Percentiles rank a stretch among this genome's conserved stretches.
These are phyloP conservation scores for Phytophthora palmivora DNA, from an alignment of 352 stramenopile species.

Conservation along the genomic window DNA sequence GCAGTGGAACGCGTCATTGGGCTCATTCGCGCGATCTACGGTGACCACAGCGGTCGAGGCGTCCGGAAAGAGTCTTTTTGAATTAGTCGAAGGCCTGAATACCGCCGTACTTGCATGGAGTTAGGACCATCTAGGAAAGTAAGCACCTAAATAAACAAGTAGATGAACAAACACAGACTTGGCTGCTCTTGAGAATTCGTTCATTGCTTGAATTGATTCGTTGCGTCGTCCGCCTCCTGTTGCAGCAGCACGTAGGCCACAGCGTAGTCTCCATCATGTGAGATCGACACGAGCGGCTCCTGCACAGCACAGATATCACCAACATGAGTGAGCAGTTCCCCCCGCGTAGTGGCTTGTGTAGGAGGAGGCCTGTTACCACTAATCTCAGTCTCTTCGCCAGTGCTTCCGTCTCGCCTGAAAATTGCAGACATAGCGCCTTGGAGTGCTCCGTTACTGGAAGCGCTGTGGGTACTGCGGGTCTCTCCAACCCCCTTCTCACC, in stretches of 20 bases:
- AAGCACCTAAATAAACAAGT: conserved; percentile 15
- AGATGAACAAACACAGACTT: conserved; percentile 2
- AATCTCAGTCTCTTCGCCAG: conserved; percentile 64
- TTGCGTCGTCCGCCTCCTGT: conserved; percentile 34
- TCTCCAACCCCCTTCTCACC: conserved; percentile 11
- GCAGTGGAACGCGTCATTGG: conserved; percentile 67
- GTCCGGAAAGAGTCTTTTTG: conserved; percentile 62
- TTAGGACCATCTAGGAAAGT: conserved; percentile 11
- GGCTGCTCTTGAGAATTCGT: conserved; percentile 1
- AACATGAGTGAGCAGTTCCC: not conserved
- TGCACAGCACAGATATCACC: conserved; percentile 33
- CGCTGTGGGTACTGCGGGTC: conserved; percentile 23
- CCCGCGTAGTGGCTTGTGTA: too few relatives aligned
- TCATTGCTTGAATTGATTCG: not conserved
- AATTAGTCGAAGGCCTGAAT: conserved; percentile 1
- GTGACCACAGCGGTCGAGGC: conserved; percentile 44
- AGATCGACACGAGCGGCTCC: conserved; percentile 76
- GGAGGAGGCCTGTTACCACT: conserved; percentile 57
- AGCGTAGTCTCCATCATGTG: conserved; percentile 85
- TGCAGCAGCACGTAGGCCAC: conserved; percentile 82
- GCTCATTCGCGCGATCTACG: conserved; percentile 74
- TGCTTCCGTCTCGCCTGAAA: conserved; percentile 61
- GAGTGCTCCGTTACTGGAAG: conserved; percentile 40
- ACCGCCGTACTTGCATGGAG: conserved; percentile 3
- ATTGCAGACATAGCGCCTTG: conserved; percentile 56